Conservation (phyloP, 495 filamentous ascomycete genomes). For the Friedmanniomyces simplex region DNA sequence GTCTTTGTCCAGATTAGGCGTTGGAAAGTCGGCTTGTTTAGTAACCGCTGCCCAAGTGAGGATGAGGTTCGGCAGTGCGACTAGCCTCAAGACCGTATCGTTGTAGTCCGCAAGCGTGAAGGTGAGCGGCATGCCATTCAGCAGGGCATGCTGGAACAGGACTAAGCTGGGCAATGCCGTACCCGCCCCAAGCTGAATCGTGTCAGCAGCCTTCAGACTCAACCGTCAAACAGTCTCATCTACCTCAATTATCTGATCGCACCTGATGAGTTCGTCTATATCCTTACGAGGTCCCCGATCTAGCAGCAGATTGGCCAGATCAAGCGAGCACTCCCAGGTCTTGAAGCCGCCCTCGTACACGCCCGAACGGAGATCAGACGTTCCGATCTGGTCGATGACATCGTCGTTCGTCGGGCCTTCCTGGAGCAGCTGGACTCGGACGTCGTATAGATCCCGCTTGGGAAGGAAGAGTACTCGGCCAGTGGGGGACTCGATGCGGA, state of each 20-base stretch:
- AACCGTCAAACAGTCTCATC: constrained; percentile 13
- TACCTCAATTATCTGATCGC: constrained; percentile 66
- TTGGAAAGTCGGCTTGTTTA: constrained; percentile 20
- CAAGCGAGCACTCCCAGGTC: constrained; percentile 92
- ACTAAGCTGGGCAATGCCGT: constrained; percentile 76
- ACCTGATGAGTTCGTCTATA: constrained; percentile 30
- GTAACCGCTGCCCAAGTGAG: constrained; percentile 60
- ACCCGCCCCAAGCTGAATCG: constrained; percentile 68
- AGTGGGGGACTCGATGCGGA: constrained; percentile 43
- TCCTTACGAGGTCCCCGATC: constrained; percentile 30
- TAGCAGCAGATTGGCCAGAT: constrained; percentile 63
- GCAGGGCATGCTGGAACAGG: constrained; percentile 60
- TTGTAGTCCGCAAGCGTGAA: constrained; percentile 89
- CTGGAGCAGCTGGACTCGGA: constrained; percentile 89
- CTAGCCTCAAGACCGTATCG: constrained; percentile 66
- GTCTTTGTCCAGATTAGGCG: constrained; percentile 17
- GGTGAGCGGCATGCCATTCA: constrained; percentile 35
- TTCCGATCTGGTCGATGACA: constrained; percentile 46
- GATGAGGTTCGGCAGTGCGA: constrained; percentile 81
- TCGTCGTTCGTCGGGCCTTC: constrained; percentile 35
- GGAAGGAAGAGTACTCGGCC: constrained; percentile 48
- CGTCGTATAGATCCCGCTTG: constrained; percentile 85
- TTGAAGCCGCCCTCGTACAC: constrained; percentile 99
- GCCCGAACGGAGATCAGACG: constrained; percentile 76
- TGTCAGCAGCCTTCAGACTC: background rate